Evolutionary conservation across 108 stramenopile species (phyloP).

Genomic region (Phaeodactylum tricornutum): DNA sequence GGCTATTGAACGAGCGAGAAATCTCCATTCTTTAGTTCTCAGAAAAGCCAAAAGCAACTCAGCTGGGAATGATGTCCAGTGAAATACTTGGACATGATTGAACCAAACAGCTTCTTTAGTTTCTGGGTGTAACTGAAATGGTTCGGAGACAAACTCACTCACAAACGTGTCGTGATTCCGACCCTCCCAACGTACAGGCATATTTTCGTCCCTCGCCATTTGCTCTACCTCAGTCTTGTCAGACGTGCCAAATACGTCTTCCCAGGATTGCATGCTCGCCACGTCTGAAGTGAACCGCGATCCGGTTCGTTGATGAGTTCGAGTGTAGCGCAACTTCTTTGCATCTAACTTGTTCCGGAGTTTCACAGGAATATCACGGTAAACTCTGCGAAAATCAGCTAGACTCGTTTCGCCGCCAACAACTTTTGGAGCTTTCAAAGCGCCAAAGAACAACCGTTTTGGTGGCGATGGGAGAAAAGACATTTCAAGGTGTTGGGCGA

Average conservation of each 20-base stretch:
- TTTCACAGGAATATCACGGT: conserved; percentile 11
- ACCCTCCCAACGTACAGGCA: conserved; percentile 12
- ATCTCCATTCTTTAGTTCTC: conserved; percentile 2
- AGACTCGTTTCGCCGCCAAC: conserved; percentile 28
- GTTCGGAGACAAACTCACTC: conserved; percentile 8
- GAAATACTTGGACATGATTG: conserved; percentile 31
- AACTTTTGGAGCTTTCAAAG: conserved; percentile 14
- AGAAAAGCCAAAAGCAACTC: conserved; percentile 18
- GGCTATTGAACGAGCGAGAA: conserved; percentile 5
- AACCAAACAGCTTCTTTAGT: conserved; percentile 31
- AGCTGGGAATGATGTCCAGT: conserved; percentile 17
- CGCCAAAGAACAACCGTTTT: conserved; percentile 16
- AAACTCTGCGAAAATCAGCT: conserved; percentile 28
- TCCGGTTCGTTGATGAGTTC: conserved; percentile 18
- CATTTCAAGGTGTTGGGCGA: conserved; percentile 36
- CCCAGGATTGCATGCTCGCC: conserved; percentile 17
- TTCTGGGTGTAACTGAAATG: conserved; percentile 25
- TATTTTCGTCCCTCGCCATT: conserved; percentile 11
- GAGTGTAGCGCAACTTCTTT: conserved; percentile 25
- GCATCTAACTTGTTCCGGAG: conserved; percentile 16
- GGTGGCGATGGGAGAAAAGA: conserved; percentile 26
- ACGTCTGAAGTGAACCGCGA: conserved; percentile 13
- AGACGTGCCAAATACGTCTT: conserved; percentile 22
- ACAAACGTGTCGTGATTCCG: conserved; percentile 17
- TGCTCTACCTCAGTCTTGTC: conserved; percentile 18